A percentile compares a stretch with the other conserved stretches of the same genome.
Evolutionary conservation across 2,329 filamentous ascomycete species (phyloP).

Genomic region (Akanthomyces uredinophilus): DNA sequence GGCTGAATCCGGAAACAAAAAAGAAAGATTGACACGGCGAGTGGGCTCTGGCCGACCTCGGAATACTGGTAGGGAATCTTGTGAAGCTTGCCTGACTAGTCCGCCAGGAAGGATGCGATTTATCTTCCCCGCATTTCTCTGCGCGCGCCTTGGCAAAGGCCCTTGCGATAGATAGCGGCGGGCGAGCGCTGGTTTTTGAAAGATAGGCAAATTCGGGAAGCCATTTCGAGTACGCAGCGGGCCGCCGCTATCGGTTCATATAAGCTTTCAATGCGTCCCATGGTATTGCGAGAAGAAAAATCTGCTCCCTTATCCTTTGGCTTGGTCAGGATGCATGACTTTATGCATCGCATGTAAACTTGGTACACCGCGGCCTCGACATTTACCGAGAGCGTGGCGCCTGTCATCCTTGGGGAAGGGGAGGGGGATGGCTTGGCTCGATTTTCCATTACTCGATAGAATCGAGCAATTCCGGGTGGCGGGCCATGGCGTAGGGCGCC

Average conservation of each 20-base stretch:
- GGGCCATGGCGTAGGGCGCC: neutral
- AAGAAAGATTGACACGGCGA: neutral
- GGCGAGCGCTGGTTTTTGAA: neutral
- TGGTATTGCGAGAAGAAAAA: neutral
- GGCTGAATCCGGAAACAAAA: neutral
- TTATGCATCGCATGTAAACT: neutral
- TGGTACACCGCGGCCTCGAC: neutral
- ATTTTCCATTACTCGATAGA: constrained; percentile 12
- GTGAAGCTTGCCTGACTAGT: neutral
- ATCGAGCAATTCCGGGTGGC: constrained; percentile 7
- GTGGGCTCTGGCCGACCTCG: constrained; percentile 6
- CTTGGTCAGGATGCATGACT: neutral
- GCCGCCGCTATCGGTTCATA: neutral
- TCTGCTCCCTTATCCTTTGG: neutral
- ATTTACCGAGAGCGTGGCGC: neutral
- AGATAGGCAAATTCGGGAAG: neutral
- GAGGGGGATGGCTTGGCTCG: neutral
- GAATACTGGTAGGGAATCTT: neutral
- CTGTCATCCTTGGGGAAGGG: neutral
- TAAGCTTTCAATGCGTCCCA: neutral
- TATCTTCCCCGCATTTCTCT: constrained; percentile 8
- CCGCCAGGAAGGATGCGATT: neutral
- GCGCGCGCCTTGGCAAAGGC: neutral
- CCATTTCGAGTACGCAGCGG: neutral
- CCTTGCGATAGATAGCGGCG: neutral